Evolutionary conservation across 2,329 filamentous ascomycete species (phyloP), one percentile per base, ranked within the genome.

Genomic region (Hypoxylon sp.): DNA sequence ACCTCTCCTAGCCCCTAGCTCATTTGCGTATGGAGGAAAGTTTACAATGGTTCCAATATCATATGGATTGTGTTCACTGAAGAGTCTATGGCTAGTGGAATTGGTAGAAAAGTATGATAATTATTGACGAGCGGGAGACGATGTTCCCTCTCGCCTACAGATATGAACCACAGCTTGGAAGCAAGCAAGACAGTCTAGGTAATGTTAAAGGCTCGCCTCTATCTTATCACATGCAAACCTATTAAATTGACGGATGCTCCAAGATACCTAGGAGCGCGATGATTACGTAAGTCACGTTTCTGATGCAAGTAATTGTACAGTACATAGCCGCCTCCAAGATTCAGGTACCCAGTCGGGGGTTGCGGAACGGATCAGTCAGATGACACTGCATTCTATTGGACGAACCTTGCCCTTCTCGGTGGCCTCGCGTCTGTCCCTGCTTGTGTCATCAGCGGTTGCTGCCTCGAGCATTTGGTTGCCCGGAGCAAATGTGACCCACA

Each of bases 381-480:
- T 12, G 14, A 55, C 16, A 12, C 12, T 4, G 28, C 26, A 50
- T 32, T 58, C 28, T 20, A 68, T 68, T 68, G 66, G 66, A 28
- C 16, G 28, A 36, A 50, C 8, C n/a, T 28, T 42, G 2, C n/a
- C 48, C 14, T 11, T 18, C 9, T 46, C 11, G 57, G 61, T 69
- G 67, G 61, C 64, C 60, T 60, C 32, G 57, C 52, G 30, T 48
- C 46, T 52, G 64, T 68, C 61, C 64, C 67, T 69, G 67, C 61
- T 67, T 69, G 67, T 67, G 67, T 63, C 64, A 69, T 69, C 57
- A 57, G 57, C 61, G n/a, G 64, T 53, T 64, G 67, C 53, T 69
- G 67, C 67, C 67, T 69, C 64, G 33, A 64, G 33, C 6, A 53
- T 59, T 50, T 60, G 44, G 61, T 61, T 67, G 61, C 57, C 42